Conservation (phyloP, 768 basidiomycete species). For the Lactarius tabidus region DNA sequence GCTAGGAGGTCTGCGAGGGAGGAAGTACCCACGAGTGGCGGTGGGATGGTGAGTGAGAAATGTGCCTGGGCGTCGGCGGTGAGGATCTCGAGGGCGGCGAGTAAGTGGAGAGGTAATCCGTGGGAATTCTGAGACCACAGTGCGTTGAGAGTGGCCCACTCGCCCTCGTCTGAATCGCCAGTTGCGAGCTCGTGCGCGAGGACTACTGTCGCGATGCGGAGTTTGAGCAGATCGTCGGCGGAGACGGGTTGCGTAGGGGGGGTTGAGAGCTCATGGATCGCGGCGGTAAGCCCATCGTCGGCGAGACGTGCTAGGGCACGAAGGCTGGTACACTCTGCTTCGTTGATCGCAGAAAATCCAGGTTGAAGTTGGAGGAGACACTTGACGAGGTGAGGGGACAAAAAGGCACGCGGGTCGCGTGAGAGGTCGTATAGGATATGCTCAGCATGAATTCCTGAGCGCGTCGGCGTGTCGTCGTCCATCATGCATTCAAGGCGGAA, state of each 20-base stretch:
- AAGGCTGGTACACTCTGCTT: slow-evolving; percentile 55
- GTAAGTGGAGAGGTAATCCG: slow-evolving; percentile 53
- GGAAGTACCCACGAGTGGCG: slow-evolving; percentile 13
- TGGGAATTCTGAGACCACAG: slow-evolving; percentile 60
- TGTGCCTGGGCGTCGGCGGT: slow-evolving; percentile 50
- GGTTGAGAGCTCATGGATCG: slow-evolving; percentile 56
- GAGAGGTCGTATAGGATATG: slow-evolving; percentile 59
- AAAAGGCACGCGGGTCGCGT: slow-evolving; percentile 54
- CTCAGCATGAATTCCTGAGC: slow-evolving; percentile 64
- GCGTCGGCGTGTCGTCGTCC: slow-evolving; percentile 57
- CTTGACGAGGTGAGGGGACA: slow-evolving; percentile 54
- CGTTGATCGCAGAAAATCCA: slow-evolving; percentile 58
- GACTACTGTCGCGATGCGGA: slow-evolving; percentile 62
- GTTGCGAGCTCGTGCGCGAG: slow-evolving; percentile 48
- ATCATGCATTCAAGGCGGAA: slow-evolving; percentile 71
- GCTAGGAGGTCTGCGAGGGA: slow-evolving; percentile 48
- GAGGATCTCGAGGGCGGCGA: slow-evolving; percentile 48
- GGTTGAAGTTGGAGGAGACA: slow-evolving; percentile 55
- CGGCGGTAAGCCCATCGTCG: slow-evolving; percentile 60
- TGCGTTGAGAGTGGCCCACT: slow-evolving; percentile 50
- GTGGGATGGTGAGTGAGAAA: slow-evolving; percentile 42
- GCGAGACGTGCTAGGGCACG: slow-evolving; percentile 62
- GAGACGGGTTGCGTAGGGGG: slow-evolving; percentile 48
- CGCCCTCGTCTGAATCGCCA: slow-evolving; percentile 40
- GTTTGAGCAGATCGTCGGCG: slow-evolving; percentile 47